These are phyloP conservation scores for Tetrapisispora fleetii DNA, from an alignment of 805 yeast genomes.

Conservation along the genomic window DNA sequence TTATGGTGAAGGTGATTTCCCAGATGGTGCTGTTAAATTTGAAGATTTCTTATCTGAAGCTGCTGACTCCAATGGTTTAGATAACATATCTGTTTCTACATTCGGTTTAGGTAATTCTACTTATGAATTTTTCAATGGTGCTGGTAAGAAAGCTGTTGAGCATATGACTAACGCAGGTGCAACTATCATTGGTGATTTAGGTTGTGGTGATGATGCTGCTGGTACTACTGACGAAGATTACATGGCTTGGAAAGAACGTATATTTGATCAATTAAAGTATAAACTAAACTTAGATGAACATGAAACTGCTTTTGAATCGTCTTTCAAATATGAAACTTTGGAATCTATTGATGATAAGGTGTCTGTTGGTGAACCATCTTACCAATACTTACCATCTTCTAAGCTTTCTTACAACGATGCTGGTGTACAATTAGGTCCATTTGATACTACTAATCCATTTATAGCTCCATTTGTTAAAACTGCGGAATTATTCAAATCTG, in stretches of 20 bases:
- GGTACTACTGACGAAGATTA: conserved; percentile 95
- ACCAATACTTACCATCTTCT: conserved; percentile 37
- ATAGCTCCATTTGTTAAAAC: conserved; percentile 55
- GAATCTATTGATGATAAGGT: conserved; percentile 35
- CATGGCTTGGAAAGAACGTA: conserved; percentile 80
- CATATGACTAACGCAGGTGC: conserved; percentile 58
- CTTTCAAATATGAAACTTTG: conserved; percentile 35
- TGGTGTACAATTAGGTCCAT: conserved; percentile 54
- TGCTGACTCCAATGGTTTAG: conserved; percentile 43
- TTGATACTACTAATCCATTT: conserved; percentile 72
- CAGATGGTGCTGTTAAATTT: conserved; percentile 84
- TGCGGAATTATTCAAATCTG: conserved; percentile 59
- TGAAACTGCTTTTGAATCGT: conserved; percentile 58
- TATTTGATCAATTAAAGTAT: conserved; percentile 56
- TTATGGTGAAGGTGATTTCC: conserved; percentile 98
- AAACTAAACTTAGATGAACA: conserved; percentile 70
- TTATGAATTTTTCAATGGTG: conserved; percentile 82
- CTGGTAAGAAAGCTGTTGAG: conserved; percentile 53
- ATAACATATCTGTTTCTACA: conserved; percentile 54
- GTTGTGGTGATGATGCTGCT: conserved; percentile 91
- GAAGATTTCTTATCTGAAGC: conserved; percentile 51
- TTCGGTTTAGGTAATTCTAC: conserved; percentile 95
- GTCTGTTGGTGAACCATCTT: conserved; percentile 75
- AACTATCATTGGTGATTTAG: conserved; percentile 59
- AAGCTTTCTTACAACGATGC: conserved; percentile 30